These are phyloP conservation scores for Houttuynia cordata DNA, from an alignment of 164 flowering plant species.

Conservation along the genomic window DNA sequence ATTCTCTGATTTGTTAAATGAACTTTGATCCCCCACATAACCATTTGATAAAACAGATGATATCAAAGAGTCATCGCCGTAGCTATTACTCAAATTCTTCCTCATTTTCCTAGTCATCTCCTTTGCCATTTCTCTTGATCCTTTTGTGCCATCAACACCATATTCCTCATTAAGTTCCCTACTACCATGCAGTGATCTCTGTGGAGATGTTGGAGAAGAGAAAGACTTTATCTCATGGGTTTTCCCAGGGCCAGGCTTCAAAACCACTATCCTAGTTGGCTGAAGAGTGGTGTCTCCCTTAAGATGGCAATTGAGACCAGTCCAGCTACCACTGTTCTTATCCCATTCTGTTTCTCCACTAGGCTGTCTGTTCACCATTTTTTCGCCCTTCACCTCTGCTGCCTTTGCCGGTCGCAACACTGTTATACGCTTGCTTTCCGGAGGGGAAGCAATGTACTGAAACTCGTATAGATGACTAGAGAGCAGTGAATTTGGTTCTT, in stretches of 20 bases:
- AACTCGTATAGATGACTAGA: slow-evolving; percentile 37
- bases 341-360: slow-evolving; percentile 24
- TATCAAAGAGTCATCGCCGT: slow-evolving; percentile 47
- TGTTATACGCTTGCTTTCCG: slow-evolving; percentile 74
- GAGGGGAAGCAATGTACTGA: slow-evolving; percentile 39
- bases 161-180: slow-evolving; percentile 26
- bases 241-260: slow-evolving; percentile 64
- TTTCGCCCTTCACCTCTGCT: slow-evolving; percentile 28
- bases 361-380: slow-evolving; percentile 22
- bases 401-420: slow-evolving; percentile 76
- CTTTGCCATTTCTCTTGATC: slow-evolving; percentile 60
- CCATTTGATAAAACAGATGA: slow-evolving; percentile 82
- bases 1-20: slow-evolving; percentile 63
- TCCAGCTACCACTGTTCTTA: slow-evolving; percentile 16
- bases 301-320: slow-evolving; percentile 20
- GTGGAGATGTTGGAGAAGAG: slow-evolving; percentile 33
- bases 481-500: slow-evolving; percentile 70
- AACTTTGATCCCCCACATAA: slow-evolving; percentile 77
- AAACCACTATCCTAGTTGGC: slow-evolving; percentile 36
- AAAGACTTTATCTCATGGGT: slow-evolving; percentile 34
- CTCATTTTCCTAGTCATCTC: slow-evolving; percentile 53
- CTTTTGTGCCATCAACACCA: slow-evolving; percentile 34
- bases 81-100: slow-evolving; percentile 39
- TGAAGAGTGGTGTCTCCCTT: slow-evolving; percentile 25
- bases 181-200: slow-evolving; percentile 19